phyloP scores from a whole-genome alignment of 495 filamentous ascomycete species.

The Penicillium simplicissimum region DNA sequence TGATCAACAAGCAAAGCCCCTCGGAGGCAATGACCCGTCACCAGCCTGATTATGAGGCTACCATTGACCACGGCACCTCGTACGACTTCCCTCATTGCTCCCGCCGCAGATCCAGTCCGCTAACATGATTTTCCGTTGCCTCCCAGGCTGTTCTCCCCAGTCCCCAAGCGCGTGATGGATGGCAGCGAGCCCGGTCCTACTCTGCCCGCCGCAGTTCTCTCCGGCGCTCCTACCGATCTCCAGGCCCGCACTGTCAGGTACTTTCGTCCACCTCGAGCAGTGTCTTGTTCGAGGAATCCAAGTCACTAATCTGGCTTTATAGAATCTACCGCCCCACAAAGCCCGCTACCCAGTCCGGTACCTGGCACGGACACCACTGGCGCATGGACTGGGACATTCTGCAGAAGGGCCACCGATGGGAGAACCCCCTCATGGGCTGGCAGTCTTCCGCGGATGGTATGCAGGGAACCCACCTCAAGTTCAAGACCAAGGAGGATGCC shows the following conservation, averaged over 20 bases:
- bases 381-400: constrained; percentile 98
- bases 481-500: constrained; percentile 93
- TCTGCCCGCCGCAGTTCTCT: constrained; percentile 80
- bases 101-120: constrained; percentile 13
- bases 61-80: constrained; percentile 80
- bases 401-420: constrained; percentile 87
- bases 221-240: constrained; percentile 89
- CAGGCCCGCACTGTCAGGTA: constrained; percentile 94
- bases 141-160: constrained; percentile 78
- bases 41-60: constrained; percentile 76
- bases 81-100: constrained; percentile 42
- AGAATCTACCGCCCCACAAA: constrained; percentile 92
- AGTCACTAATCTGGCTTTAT: constrained; percentile 24
- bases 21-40: constrained; percentile 58
- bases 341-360: constrained; percentile 90
- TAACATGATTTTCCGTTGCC: constrained; percentile 22
- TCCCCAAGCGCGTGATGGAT: constrained; percentile 84
- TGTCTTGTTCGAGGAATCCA: background rate
- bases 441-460: constrained; percentile 90
- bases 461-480: constrained; percentile 88
- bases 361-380: constrained; percentile 81
- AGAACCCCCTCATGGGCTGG: constrained; percentile 98
- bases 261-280: constrained; percentile 6
- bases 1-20: constrained; percentile 56
- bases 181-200: constrained; percentile 79